Base-by-base conservation (phyloP, 129 eudicot species). In the Flaveria trinervia region DNA sequence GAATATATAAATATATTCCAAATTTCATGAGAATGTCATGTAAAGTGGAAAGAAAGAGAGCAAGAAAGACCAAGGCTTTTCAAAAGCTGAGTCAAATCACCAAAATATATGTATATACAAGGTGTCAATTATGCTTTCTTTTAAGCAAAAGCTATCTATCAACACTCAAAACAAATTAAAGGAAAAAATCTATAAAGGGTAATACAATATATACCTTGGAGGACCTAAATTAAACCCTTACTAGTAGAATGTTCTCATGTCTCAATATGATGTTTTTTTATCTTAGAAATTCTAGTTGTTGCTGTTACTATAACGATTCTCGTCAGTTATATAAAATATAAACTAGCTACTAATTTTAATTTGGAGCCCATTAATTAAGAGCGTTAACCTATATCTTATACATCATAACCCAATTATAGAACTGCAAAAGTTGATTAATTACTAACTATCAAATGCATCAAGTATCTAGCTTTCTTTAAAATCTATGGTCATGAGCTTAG, bases 61-160 rank as follows among this genome's bases (percentile, higher is more conserved):
- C 71, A 76, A 68, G 77, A 75, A 89, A 86, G 83, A 79, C 79
- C 52, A 43, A 81, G 71, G 86, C 85, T 82, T 83, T 87, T 80
- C 52, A 79, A 89, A 87, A 89, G 92, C 81, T 77, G 74, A 81
- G 83, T 77, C 79, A 82, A 76, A 66, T 77, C 77, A 51, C 71
- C 83, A 82, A 77, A 77, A 78, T 76, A 70, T 62, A 56, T 62
- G 70, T 76, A 70, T 62, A 56, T 62, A n/a, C n/a, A 73, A 55
- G 81, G 79, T 55, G 83, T 81, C 89, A 81, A 76, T 79, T 81
- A 74, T 83, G 84, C 84, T 83, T 78, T 77, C 72, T 74, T 80
- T 80, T 73, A 65, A 80, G 41, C 77, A 73, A 73, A 73, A 80
- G 75, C 74, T 30, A 49, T 36, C 74, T 28, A 48, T 14, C 61